phyloP scores from a whole-genome alignment of 495 filamentous ascomycete genomes.

The Coniosporium apollinis region DNA sequence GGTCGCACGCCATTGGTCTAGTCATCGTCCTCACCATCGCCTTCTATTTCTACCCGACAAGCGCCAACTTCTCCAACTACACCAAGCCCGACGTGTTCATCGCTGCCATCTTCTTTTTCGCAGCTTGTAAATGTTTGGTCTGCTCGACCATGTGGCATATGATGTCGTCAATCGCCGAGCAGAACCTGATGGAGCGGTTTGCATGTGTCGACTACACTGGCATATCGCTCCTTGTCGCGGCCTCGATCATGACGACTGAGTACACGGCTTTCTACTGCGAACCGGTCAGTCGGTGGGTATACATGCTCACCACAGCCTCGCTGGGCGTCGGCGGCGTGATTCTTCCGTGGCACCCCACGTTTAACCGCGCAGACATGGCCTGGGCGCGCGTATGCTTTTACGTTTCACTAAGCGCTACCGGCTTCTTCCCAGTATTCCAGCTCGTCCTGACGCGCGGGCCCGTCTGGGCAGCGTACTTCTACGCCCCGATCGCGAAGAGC shows the following conservation, averaged over 20 bases:
- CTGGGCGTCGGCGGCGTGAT: slow-evolving; percentile 81
- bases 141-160: slow-evolving; percentile 97
- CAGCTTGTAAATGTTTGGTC: slow-evolving; percentile 86
- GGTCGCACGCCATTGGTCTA: slow-evolving; percentile 82
- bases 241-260: slow-evolving; percentile 95
- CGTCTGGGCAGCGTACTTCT: slow-evolving; percentile 64
- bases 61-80: slow-evolving; percentile 69
- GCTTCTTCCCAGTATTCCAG: slow-evolving; percentile 77
- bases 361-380: slow-evolving; percentile 83
- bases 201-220: slow-evolving; percentile 98
- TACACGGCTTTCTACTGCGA: slow-evolving; percentile 99
- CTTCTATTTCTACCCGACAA: slow-evolving; percentile 90
- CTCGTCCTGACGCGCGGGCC: slow-evolving; percentile 60
- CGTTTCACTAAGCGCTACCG: slow-evolving; percentile 71
- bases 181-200: slow-evolving; percentile 80
- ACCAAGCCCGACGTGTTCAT: slow-evolving; percentile 76
- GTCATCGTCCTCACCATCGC: slow-evolving; percentile 75
- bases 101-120: slow-evolving; percentile 90
- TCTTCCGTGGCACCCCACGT: slow-evolving; percentile 88
- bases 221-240: slow-evolving; percentile 88
- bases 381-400: slow-evolving; percentile 91
- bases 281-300: slow-evolving; percentile 68
- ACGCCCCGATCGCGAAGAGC: slow-evolving; percentile 75
- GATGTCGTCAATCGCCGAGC: slow-evolving; percentile 87
- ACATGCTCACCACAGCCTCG: slow-evolving; percentile 64